phyloP scores from a whole-genome alignment of 192 early-diverging fungal species.

The Martensiomyces pterosporus region DNA sequence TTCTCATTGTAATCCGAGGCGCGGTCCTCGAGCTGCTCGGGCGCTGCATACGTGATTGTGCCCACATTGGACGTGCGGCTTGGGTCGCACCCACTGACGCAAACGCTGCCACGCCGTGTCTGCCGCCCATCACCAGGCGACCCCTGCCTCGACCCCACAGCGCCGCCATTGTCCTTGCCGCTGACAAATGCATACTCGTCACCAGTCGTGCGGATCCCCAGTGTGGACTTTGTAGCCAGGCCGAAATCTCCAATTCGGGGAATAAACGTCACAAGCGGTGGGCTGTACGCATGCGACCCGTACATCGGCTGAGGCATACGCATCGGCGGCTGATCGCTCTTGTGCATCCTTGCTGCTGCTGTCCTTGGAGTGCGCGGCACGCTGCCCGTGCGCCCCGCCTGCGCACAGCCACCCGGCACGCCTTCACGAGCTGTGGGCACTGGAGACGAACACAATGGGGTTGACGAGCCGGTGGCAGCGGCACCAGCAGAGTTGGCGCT shows the following conservation, averaged over 20 bases:
- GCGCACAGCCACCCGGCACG: too few species aligned
- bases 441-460: background rate
- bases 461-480: too few species aligned
- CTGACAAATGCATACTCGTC: constrained; percentile 35
- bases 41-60: constrained; percentile 88
- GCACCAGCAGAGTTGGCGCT: constrained; percentile 4
- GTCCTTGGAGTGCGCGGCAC: too few species aligned
- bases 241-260: constrained; percentile 93
- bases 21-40: constrained; percentile 38
- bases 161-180: constrained; percentile 53
- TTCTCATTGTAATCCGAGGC: constrained; percentile 64
- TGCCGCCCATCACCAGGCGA: constrained; percentile 2
- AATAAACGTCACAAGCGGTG: constrained; percentile 30
- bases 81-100: constrained; percentile 33
- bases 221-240: constrained; percentile 65
- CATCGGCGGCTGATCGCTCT: too few species aligned
- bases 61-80: constrained; percentile 83
- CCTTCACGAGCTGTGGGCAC: too few species aligned
- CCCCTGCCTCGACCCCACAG: constrained; percentile 59
- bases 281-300: too few species aligned
- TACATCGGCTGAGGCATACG: too few species aligned
- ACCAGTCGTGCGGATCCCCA: constrained; percentile 25
- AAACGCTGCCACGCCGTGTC: constrained; percentile 38
- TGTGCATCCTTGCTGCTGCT: background rate
- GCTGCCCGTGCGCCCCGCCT: too few species aligned